Conservation (phyloP, 1,284 basidiomycete species). For the Melampsora occidentalis region DNA sequence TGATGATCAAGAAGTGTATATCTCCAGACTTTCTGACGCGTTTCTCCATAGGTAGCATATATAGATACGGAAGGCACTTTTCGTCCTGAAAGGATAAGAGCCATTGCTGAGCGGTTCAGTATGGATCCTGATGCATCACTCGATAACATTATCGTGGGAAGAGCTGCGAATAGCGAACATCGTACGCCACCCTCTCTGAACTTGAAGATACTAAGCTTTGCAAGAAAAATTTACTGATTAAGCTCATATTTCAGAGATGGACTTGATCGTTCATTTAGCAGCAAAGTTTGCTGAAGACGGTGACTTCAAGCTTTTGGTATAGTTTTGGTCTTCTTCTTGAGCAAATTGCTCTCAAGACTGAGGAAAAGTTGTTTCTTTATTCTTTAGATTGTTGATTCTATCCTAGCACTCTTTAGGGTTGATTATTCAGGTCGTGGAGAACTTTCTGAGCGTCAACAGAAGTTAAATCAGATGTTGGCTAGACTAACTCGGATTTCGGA, state of each 20-base stretch:
- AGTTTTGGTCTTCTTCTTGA: constrained; percentile 54
- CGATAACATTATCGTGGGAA: constrained; percentile 71
- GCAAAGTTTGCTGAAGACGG: constrained; percentile 51
- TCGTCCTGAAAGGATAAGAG: constrained; percentile 80
- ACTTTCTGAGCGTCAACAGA: constrained; percentile 79
- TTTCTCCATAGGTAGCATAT: constrained; percentile 65
- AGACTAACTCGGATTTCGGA: constrained; percentile 85
- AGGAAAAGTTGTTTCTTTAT: constrained; percentile 50
- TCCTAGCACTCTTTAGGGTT: constrained; percentile 86
- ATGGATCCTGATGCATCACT: constrained; percentile 80
- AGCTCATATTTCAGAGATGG: constrained; percentile 63
- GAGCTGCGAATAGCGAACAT: constrained; percentile 25
- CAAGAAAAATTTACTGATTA: background rate
- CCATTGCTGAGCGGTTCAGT: constrained; percentile 85
- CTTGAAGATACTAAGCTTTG: background rate
- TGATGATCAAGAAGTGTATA: background rate
- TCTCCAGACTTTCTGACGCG: too few species aligned
- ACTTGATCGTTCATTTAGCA: constrained; percentile 78
- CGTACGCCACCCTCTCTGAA: background rate
- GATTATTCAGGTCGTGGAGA: constrained; percentile 89
- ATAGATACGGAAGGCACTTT: constrained; percentile 92
- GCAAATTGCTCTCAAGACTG: constrained; percentile 52
- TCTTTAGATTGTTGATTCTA: constrained; percentile 78
- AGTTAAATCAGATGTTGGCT: constrained; percentile 73
- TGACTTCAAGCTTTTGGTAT: constrained; percentile 62